A percentile compares a stretch with the other conserved stretches of the same genome.
These are phyloP conservation scores for Tagetes erecta DNA, from an alignment of 129 eudicot genomes.

Conservation along the genomic window DNA sequence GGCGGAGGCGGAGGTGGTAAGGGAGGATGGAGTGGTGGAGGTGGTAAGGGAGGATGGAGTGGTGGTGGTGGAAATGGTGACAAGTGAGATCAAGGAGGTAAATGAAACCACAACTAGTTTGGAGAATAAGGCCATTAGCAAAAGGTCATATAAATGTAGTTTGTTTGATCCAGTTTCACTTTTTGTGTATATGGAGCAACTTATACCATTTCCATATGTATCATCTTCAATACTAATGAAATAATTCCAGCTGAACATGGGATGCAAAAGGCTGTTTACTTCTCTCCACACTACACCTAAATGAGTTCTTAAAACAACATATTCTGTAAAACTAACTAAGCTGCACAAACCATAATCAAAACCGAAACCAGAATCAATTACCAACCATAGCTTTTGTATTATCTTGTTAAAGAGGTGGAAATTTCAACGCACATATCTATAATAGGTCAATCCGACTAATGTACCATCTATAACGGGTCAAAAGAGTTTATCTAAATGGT, in stretches of 20 bases:
- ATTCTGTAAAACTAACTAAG: no score
- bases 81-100: neutral
- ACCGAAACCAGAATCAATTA: no score
- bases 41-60: neutral
- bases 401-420: neutral
- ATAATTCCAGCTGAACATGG: neutral
- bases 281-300: no score
- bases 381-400: neutral
- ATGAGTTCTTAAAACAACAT: no score
- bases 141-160: slow-evolving; percentile 15
- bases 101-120: slow-evolving; percentile 18
- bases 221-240: neutral
- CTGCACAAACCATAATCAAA: no score
- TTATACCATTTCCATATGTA: neutral
- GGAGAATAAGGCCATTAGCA: slow-evolving; percentile 26
- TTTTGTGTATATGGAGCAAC: neutral
- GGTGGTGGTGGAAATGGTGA: slow-evolving; percentile 1
- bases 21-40: slow-evolving; percentile 14
- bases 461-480: neutral
- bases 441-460: neutral
- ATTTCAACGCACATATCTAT: neutral
- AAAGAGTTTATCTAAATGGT: neutral
- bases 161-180: slow-evolving; percentile 9
- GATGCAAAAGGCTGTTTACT: no score
- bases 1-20: slow-evolving; percentile 16